A percentile compares a stretch with the other conserved stretches of the same genome.
These are phyloP conservation scores for Apiotrichum montevideense DNA, from an alignment of 1,284 basidiomycete species.

Conservation along the genomic window DNA sequence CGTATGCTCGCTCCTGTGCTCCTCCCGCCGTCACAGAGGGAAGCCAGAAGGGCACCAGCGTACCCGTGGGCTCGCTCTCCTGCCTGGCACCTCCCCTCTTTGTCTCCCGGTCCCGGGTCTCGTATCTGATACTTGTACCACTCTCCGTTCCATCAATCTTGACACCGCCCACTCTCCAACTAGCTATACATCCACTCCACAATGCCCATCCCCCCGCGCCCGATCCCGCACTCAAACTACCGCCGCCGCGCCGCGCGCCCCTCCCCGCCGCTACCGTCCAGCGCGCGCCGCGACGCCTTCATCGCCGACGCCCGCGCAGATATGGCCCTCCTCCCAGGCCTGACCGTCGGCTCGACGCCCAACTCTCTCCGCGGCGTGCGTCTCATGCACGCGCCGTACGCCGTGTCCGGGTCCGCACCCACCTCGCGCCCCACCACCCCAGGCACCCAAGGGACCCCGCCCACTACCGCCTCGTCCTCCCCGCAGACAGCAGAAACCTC, in stretches of 20 bases:
- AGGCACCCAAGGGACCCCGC: not conserved
- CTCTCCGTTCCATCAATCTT: too few species aligned
- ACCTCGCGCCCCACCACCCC: not conserved
- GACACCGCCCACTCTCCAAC: too few species aligned
- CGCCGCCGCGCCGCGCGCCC: constrained; percentile 11
- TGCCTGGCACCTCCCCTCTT: too few species aligned
- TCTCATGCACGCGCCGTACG: not conserved
- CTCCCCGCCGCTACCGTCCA: constrained; percentile 22
- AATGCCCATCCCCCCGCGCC: constrained; percentile 37
- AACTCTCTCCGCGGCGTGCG: constrained; percentile 10
- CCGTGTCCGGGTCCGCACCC: not conserved
- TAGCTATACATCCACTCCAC: not conserved
- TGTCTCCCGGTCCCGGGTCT: too few species aligned
- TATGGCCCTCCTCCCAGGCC: constrained; percentile 21
- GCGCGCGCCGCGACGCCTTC: constrained; percentile 13
- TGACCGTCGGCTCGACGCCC: constrained; percentile 1
- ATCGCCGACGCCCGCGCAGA: constrained; percentile 33
- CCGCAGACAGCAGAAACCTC: not conserved
- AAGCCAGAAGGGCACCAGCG: too few species aligned
- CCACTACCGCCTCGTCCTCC: not conserved
- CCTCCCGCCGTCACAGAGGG: too few species aligned
- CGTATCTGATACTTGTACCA: too few species aligned
- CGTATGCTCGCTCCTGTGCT: too few species aligned
- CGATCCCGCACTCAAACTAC: constrained; percentile 22
- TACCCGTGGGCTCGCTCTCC: too few species aligned